Percentiles rank a stretch among this genome's conserved stretches.
Evolutionary conservation across 768 basidiomycete species (phyloP).

Genomic region (Suillus cothurnatus): DNA sequence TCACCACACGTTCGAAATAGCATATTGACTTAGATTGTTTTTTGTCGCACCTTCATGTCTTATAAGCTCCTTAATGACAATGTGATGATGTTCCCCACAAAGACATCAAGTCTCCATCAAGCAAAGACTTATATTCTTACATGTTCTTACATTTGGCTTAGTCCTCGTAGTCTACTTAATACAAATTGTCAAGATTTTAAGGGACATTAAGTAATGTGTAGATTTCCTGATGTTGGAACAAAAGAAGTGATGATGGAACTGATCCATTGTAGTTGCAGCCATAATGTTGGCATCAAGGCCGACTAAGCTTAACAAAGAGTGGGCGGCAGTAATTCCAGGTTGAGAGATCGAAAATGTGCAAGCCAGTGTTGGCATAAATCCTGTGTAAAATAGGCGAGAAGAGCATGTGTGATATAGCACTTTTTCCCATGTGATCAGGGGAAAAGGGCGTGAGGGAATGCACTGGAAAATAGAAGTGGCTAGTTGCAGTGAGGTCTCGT

Average conservation of each 20-base stretch:
- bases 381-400: rapidly evolving
- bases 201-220: too few relatives aligned
- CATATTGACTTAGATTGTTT: too few relatives aligned
- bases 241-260: background rate
- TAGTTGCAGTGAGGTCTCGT: background rate
- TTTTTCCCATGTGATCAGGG: constrained; percentile 2
- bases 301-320: background rate
- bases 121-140: too few relatives aligned
- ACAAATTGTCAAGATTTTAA: too few relatives aligned
- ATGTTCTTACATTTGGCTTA: too few relatives aligned
- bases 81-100: too few relatives aligned
- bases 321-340: background rate
- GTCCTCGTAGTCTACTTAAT: too few relatives aligned
- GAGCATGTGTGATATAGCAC: background rate
- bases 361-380: rapidly evolving
- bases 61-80: too few relatives aligned
- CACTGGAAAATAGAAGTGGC: constrained; percentile 5
- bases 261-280: background rate
- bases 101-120: too few relatives aligned
- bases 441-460: background rate
- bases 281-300: background rate
- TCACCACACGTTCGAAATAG: too few relatives aligned
- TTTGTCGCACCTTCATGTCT: too few relatives aligned
- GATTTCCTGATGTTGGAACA: too few relatives aligned
- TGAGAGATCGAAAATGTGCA: background rate